Evolutionary conservation across 108 stramenopile species (phyloP).

Genomic region (Pseudonitzschia multiseries): DNA sequence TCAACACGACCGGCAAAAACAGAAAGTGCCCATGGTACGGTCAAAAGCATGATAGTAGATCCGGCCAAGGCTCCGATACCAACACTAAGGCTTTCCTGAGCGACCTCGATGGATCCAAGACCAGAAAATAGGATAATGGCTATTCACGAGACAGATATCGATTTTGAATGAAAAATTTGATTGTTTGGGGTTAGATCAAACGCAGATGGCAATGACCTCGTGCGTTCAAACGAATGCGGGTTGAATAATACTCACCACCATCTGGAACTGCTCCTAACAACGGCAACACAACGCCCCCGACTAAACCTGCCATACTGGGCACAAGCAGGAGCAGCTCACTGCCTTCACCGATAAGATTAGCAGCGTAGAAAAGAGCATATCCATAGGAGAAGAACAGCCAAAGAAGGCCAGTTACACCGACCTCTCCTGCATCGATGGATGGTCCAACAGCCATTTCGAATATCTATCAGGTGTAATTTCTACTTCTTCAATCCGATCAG

Average conservation of each 20-base stretch:
- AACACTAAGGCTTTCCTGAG: constrained; percentile 86
- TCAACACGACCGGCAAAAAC: constrained; percentile 91
- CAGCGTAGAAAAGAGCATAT: constrained; percentile 85
- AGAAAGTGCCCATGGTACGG: constrained; percentile 89
- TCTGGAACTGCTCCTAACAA: constrained; percentile 97
- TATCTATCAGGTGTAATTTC: neutral
- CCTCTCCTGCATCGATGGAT: constrained; percentile 42
- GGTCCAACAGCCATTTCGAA: constrained; percentile 12
- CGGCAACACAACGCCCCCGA: constrained; percentile 94
- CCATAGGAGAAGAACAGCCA: constrained; percentile 93
- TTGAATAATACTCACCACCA: constrained; percentile 43
- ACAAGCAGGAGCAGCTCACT: constrained; percentile 94
- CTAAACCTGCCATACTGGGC: constrained; percentile 89
- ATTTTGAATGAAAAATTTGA: neutral
- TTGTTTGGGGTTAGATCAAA: neutral
- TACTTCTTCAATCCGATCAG: neutral
- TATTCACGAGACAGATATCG: neutral
- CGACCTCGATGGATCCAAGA: constrained; percentile 75
- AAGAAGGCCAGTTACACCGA: constrained; percentile 63
- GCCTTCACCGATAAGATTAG: constrained; percentile 94
- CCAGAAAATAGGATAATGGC: constrained; percentile 96
- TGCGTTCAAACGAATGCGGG: neutral
- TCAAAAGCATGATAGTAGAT: constrained; percentile 96
- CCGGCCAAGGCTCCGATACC: constrained; percentile 98
- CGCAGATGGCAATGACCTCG: neutral